Base-by-base conservation (phyloP, 805 yeast species). In the Nakazawaea molendinolei region DNA sequence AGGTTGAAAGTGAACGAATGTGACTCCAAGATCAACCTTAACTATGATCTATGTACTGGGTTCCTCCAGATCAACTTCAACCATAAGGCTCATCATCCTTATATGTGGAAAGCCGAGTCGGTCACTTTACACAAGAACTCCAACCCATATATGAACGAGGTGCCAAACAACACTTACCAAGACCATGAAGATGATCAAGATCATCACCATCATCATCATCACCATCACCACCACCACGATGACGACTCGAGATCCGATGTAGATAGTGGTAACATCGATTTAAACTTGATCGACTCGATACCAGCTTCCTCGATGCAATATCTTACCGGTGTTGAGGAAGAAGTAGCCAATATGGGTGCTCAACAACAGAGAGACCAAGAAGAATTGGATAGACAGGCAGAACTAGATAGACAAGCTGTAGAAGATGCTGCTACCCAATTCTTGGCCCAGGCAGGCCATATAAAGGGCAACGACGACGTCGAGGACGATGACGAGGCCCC, bases 1-100 rank as follows among this genome's bases (percentile, higher is more conserved):
- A 62, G 57, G 44, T 46, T 67, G 35, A 67, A 67, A 44, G 58
- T 60, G 2, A 65, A 63, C 36, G 53, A 54, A 7, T 67, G 72
- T 38, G 56, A 58, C 6, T 65, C 71, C 0, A 61, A 61, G 36
- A 48, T 67, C 18, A 53, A 61, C 1, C 38, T 66, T 27, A 60
- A 52, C 34, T 66, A 65, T 43, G 65, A 61, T 40, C 41, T 67
- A 15, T 49, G 50, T 9, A 53, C 59, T 21, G 71, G 71, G 0
- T 39, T 52, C 4, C 49, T 67, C 13, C 58, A 53, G 32, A 44
- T 67, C 3, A 45, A 55, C 23, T 66, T 52, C 44, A 59, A 53
- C 35, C 72, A 67, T 44, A 63, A 56, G 41, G 58, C 59, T 27
- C 72, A 67, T 42, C 47, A 43, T 9, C 69, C 70, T 7, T 55